A percentile compares a stretch with the other conserved stretches of the same genome.
phyloP scores from a whole-genome alignment of 2,329 filamentous ascomycete species.

The Colletotrichum trifolii region DNA sequence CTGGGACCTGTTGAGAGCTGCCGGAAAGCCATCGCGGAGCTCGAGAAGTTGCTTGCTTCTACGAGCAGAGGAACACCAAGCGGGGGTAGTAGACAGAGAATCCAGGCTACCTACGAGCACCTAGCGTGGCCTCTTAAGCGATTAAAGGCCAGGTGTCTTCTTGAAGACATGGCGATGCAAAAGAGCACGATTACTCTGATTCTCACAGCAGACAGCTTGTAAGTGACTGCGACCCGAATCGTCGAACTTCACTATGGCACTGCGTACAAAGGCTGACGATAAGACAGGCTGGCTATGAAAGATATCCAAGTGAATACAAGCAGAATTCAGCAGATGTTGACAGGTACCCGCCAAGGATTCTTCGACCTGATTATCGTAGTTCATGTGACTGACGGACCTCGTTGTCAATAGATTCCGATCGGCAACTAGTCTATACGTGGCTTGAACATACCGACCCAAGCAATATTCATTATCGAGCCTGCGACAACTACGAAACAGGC shows the following conservation, averaged over 20 bases:
- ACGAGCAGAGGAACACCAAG: accelerated
- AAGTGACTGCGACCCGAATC: background rate
- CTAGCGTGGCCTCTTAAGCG: constrained; percentile 8
- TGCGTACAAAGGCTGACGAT: accelerated
- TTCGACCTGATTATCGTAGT: background rate
- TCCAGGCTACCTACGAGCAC: background rate
- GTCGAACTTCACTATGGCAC: accelerated
- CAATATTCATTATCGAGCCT: background rate
- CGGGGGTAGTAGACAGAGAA: background rate
- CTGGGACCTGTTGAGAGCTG: background rate
- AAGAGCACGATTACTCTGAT: background rate
- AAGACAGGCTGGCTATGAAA: accelerated
- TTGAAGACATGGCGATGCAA: background rate
- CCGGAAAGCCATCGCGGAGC: background rate
- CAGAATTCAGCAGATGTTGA: background rate
- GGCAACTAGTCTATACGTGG: background rate
- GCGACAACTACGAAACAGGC: accelerated
- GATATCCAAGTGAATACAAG: accelerated
- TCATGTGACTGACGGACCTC: background rate
- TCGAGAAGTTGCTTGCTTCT: background rate
- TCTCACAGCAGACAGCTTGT: background rate
- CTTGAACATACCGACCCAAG: background rate
- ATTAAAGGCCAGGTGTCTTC: background rate
- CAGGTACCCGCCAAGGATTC: background rate
- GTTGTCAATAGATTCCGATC: background rate